Evolutionary conservation across 108 stramenopile genomes (phyloP), one percentile per base, ranked within the genome.

Genomic region (Nannochloropsis gaditana): DNA sequence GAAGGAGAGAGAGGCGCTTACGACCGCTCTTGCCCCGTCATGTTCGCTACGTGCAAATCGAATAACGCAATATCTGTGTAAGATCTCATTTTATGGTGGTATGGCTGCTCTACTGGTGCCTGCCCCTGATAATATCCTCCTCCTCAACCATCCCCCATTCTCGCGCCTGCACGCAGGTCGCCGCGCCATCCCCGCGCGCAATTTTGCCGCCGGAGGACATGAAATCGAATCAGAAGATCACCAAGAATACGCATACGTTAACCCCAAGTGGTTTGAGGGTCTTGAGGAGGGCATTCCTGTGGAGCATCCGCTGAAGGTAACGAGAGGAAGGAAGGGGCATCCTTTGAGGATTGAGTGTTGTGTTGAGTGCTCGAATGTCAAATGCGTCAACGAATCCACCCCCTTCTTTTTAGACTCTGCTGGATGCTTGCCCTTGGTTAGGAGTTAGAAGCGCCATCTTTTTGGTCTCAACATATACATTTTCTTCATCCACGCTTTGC

Each of bases 231-330:
- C 31, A 31, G 31, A 31, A 31, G 31, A 31, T 1, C 59, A 73
- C 59, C 59, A 73, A n/a, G 59, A 73, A n/a, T n/a, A 73, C 19
- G 59, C 59, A 15, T 73, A 73, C 59, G n/a, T 73, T n/a, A 73
- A 73, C 59, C 59, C 59, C 59, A 73, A 73, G 59, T 73, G 59
- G 59, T 73, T 73, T n/a, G 59, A 15, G 59, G 59, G 59, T n/a
- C n/a, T 73, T 15, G 59, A 73, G 5, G 59, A 73, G n/a, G 59
- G 59, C 59, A n/a, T 73, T 4, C 59, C 59, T 73, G 59, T 73
- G 19, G 59, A 73, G 59, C 59, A 73, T 8, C 59, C 59, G 19
- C n/a, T 73, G 59, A 73, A 73, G 59, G 59, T 73, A 0, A n/a
- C 19, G 31, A 31, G 31, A 31, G 31, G 31, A 31, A 31, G 31